Base-by-base conservation (phyloP, 2,329 filamentous ascomycete species). In the Xylaria hypoxylon region DNA sequence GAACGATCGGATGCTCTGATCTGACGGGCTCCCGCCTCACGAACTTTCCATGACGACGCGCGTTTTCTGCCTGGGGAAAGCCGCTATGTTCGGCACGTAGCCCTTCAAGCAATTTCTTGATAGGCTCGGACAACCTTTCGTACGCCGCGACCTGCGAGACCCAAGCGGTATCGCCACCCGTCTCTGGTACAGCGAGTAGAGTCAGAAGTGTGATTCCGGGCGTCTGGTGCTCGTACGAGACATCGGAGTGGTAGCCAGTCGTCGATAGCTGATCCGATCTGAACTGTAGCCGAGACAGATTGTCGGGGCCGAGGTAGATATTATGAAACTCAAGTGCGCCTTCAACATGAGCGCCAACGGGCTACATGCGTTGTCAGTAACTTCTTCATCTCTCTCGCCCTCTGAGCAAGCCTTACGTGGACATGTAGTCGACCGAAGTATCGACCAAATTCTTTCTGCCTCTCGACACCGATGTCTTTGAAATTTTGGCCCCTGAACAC, bases 1-100 rank as follows among this genome's bases (percentile, higher is more conserved):
- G 81, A 0, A 92, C 87, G 60, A 92, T 77, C 0, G 90, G 90
- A 73, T 93, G 90, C 50, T 89, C 83, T 4, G 83, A 87, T 26
- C 83, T 84, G 4, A 92, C 84, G 0, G 90, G 89, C 62, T 91
- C 89, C 35, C 90, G 84, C 17, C 90, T 83, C 5, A 80, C 79
- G n/a, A 74, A 76, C 28, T 76, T 75, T 2, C 75, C 76, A 42
- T 79, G 75, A 3, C 76, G 72, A 13, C 71, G 72, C 13, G 76
- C 78, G 15, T 75, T 72, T n/a, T 80, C 78, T 0, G 78, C 79
- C 64, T 80, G 79, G 0, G 77, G 77, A 35, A 75, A 79, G 4
- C 79, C 79, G 58, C 77, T 80, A 60, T 81, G 79, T 62, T 80
- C 79, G 2, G 80, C 80, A 7, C 78, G 74, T 38, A 80, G 65